Conservation (phyloP, 208 protist genomes). For the Crithidia thermophila region DNA sequence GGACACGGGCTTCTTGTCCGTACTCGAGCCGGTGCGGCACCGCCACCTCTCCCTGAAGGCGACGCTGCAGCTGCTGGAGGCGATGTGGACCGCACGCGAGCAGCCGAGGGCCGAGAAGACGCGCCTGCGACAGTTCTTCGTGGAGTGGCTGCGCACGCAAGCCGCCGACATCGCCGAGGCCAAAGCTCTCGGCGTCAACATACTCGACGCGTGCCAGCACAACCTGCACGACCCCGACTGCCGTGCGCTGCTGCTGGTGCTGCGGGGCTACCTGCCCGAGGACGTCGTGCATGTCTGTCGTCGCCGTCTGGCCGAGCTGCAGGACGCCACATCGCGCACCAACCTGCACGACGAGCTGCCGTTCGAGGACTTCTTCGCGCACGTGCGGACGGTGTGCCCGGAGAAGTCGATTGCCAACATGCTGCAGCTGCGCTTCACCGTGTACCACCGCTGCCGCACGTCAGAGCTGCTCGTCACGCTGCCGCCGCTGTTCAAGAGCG, state of each 20-base stretch:
- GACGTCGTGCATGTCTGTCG: conserved; percentile 53
- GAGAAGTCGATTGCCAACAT: conserved; percentile 74
- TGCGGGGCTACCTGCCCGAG: conserved; percentile 75
- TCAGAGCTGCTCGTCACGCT: conserved; percentile 19
- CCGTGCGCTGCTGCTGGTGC: conserved; percentile 46
- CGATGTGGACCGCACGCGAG: conserved; percentile 63
- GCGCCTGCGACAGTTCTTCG: conserved; percentile 48
- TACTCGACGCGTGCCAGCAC: conserved; percentile 64
- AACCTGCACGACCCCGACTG: conserved; percentile 75
- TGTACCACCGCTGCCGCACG: conserved; percentile 25
- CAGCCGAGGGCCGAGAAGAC: conserved; percentile 21
- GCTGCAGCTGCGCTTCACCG: conserved; percentile 73
- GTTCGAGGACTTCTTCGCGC: conserved; percentile 38
- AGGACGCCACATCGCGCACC: conserved; percentile 3
- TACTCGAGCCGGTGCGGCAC: conserved; percentile 59
- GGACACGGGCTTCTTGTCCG: conserved; percentile 65
- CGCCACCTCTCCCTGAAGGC: conserved; percentile 52
- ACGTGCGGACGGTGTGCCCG: conserved; percentile 60
- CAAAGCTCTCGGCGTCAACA: conserved; percentile 72
- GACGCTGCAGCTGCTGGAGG: conserved; percentile 46
- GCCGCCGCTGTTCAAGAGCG: conserved; percentile 17
- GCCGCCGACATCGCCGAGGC: conserved; percentile 38
- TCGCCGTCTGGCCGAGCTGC: conserved; percentile 43
- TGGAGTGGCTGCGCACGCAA: conserved; percentile 69
- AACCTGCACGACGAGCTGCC: conserved; percentile 27